Base-by-base conservation (phyloP, 208 protist species). In the Trypanosoma brucei region DNA sequence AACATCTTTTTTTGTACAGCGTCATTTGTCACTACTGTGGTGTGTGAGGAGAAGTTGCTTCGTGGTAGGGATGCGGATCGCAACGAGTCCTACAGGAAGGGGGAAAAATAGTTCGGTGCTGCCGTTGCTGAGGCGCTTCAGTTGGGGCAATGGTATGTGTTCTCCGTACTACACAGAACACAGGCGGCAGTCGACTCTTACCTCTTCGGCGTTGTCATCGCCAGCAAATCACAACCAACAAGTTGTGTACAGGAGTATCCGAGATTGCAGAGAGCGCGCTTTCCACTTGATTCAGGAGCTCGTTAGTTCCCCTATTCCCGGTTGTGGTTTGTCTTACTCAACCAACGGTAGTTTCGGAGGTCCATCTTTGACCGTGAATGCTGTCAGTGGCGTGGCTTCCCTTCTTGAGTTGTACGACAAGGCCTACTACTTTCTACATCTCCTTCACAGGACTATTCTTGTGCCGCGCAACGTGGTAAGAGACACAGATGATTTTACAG, bases 381-480 rank as follows among this genome's bases (percentile, higher is more conserved):
- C 8, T 11, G 42, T 46, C 11, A 46, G 42, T 46, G 42, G 42
- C 11, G 42, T 46, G 42, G 8, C 8, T 46, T 46, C 60, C 6
- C n/a, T 67, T 36, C 34, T 67, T 33, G 53, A 60, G 61, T 22
- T 67, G n/a, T 48, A 63, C 3, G 52, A 67, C 33, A 22, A 55
- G 40, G 37, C 68, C 8, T 13, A 38, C 37, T 45, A 35, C 5
- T 72, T 72, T 72, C 22, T 72, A 9, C 9, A 1, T 11, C 14
- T 39, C 40, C 14, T 65, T 31, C 52, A 61, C 3, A 13, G 36
- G 4, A 52, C 52, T 38, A 11, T 73, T 42, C 37, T 68, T 52
- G 46, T 73, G 56, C 68, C 68, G 22, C 46, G 54, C 50, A 61
- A 73, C 50, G 60, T 67, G 14, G 61, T 73, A 33, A 48, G 50